A percentile compares a stretch with the other conserved stretches of the same genome.
Conservation (phyloP, 2,329 filamentous ascomycete genomes). For the Venturia aucupariae region DNA sequence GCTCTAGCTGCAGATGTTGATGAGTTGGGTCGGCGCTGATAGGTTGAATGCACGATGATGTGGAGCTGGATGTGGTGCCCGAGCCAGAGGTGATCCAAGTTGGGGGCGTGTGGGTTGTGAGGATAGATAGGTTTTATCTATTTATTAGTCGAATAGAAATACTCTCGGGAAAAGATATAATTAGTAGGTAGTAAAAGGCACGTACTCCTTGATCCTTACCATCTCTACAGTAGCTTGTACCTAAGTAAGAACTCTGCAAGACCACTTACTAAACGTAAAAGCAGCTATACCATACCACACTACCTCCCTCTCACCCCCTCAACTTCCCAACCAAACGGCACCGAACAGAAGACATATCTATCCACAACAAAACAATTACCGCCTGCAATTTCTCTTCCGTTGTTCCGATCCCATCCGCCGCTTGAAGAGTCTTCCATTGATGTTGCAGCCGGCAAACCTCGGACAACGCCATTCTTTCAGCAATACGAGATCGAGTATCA, state of each 20-base stretch:
- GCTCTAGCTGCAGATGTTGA: not conserved
- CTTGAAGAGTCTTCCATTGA: not conserved
- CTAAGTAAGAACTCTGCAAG: too few relatives aligned
- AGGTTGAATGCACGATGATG: constrained; percentile 2
- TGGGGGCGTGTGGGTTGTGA: too few relatives aligned
- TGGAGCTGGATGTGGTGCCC: not conserved
- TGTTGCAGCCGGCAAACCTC: not conserved
- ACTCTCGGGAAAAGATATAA: too few relatives aligned
- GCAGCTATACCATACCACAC: too few relatives aligned
- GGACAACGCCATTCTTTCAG: not conserved
- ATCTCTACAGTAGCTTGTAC: too few relatives aligned
- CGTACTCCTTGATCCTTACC: too few relatives aligned
- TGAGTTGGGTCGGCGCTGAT: not conserved
- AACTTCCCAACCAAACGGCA: not conserved
- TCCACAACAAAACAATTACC: not conserved
- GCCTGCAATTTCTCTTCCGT: not conserved
- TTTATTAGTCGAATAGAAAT: too few relatives aligned
- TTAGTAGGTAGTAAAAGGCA: too few relatives aligned
- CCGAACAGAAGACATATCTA: not conserved
- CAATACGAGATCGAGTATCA: constrained; percentile 4
- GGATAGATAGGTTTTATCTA: too few relatives aligned
- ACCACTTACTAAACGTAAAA: too few relatives aligned
- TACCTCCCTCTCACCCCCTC: too few relatives aligned
- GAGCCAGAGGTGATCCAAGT: too few relatives aligned
- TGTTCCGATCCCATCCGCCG: not conserved